Evolutionary conservation across 2,329 filamentous ascomycete species (phyloP), one percentile per base, ranked within the genome.

Genomic region (Penicillium sp.): DNA sequence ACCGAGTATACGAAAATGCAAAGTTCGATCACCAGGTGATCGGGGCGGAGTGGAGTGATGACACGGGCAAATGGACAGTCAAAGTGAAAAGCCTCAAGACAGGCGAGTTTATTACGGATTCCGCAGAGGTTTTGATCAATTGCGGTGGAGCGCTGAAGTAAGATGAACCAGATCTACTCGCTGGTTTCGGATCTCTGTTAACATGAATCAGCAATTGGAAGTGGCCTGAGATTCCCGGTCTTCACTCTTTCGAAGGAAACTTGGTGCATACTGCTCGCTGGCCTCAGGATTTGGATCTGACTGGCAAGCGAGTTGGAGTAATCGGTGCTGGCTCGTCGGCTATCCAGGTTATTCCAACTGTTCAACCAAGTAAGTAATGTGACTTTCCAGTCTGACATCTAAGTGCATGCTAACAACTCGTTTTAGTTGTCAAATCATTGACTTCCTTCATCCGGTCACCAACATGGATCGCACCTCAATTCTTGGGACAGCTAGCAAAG

Each of bases 171-270:
- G 10, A 3, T 11, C 14, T 7, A 11, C 34, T 11, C 36, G n/a
- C n/a, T n/a, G n/a, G n/a, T 16, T 39, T 2, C 16, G 3, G 18
- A 3, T 26, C 11, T 40, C 18, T 26, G 5, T 13, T 40, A 40
- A 23, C 38, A 7, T 14, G 1, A 18, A 26, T 1, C 19, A 40
- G 38, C 8, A 40, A 40, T 19, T 36, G 34, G 35, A 39, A 26
- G 7, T 39, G 27, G 19, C 46, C 46, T 10, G 46, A 32, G 8
- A 49, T 49, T 9, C 35, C 46, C 2, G 73, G 72, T 4, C 52
- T 74, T 10, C 39, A 70, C 11, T 60, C 61, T 9, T 76, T 73
- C 58, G 53, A 67, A 47, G 73, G 74, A 14, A 62, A 63, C 27
- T 58, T 74, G 32, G 56, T 66, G 35, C 70, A 71, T 49, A 63